These are phyloP conservation scores for Dissoconium aciculare DNA, from an alignment of 2,329 filamentous ascomycete genomes.

Conservation along the genomic window DNA sequence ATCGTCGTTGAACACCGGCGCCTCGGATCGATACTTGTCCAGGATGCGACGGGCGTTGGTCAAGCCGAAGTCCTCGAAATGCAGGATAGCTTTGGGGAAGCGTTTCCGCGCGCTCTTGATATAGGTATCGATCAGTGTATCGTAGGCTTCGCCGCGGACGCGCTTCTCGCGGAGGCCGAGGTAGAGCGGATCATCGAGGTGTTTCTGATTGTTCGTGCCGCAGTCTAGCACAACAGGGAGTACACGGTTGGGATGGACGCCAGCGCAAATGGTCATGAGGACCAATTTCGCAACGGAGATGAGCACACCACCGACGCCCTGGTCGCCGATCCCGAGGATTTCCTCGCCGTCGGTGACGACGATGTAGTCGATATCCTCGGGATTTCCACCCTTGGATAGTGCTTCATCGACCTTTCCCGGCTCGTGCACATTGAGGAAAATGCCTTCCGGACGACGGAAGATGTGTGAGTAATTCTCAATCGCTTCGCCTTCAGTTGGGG, in stretches of 20 bases:
- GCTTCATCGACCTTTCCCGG: slow-evolving; percentile 49
- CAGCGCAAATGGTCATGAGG: slow-evolving; percentile 72
- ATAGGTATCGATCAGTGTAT: slow-evolving; percentile 54
- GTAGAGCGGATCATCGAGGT: slow-evolving; percentile 65
- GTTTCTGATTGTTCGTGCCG: slow-evolving; percentile 64
- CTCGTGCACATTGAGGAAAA: slow-evolving; percentile 59
- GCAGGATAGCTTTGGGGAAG: slow-evolving; percentile 69
- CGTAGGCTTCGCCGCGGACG: slow-evolving; percentile 56
- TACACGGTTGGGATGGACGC: slow-evolving; percentile 64
- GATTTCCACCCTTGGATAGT: slow-evolving; percentile 50
- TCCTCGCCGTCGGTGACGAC: slow-evolving; percentile 60
- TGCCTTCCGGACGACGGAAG: slow-evolving; percentile 66
- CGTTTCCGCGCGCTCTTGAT: slow-evolving; percentile 50
- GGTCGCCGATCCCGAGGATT: slow-evolving; percentile 79
- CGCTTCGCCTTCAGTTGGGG: slow-evolving; percentile 76
- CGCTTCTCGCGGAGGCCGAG: slow-evolving; percentile 56
- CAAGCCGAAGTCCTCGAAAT: slow-evolving; percentile 77
- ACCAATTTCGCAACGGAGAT: slow-evolving; percentile 75
- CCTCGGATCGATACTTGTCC: slow-evolving; percentile 56
- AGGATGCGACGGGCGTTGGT: slow-evolving; percentile 61
- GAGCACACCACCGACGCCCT: slow-evolving; percentile 70
- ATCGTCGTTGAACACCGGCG: slow-evolving; percentile 83
- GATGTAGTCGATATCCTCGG: slow-evolving; percentile 73
- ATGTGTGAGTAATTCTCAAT: slow-evolving; percentile 70
- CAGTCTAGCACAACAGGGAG: slow-evolving; percentile 74